Evolutionary conservation across 306 rosid genomes (phyloP), one percentile per base, ranked within the genome.

Genomic region (Casuarina equisetifolia): DNA sequence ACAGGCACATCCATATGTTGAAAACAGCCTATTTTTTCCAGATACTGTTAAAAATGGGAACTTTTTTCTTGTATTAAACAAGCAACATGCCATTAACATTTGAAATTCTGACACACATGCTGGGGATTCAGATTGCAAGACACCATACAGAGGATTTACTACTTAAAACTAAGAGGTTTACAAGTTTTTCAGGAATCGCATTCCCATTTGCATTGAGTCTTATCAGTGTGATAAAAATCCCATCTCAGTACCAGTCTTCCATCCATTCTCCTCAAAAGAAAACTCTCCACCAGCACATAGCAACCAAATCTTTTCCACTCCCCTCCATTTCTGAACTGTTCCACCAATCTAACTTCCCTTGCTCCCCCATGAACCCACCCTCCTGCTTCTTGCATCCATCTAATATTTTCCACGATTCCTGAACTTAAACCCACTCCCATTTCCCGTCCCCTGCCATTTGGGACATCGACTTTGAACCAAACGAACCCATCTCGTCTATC

Each of bases 351-450:
- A 45, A 74, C 84, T 15, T 79, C 82, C 8, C 69, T 85, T 51
- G 85, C 93, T 69, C 61, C 79, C 12, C 87, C 91, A 74, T 84
- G n/a, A 73, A 78, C 77, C 96, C 98, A 88, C 2, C 93, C 91
- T 59, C 91, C 96, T 36, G 78, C 91, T 78, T 93, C 93, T 79
- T 91, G 72, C 51, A 93, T 89, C 93, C 93, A 91, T 67, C 74
- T 87, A 89, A 90, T 88, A 17, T 89, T 78, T 66, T 90, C 94
- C 44, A 89, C 80, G 50, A 91, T 81, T 57, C 92, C 91, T 6
- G 80, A 76, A 52, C 91, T 91, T 51, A 94, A 67, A 4, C 96
- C 98, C 44, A 90, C 90, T 67, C 76, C 79, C 20, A 46, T 48
- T 25, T 35, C 82, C 44, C 78, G 74, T 36, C 69, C 71, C 11